Conservation (phyloP, 306 rosid genomes). For the Medicago arabica region DNA sequence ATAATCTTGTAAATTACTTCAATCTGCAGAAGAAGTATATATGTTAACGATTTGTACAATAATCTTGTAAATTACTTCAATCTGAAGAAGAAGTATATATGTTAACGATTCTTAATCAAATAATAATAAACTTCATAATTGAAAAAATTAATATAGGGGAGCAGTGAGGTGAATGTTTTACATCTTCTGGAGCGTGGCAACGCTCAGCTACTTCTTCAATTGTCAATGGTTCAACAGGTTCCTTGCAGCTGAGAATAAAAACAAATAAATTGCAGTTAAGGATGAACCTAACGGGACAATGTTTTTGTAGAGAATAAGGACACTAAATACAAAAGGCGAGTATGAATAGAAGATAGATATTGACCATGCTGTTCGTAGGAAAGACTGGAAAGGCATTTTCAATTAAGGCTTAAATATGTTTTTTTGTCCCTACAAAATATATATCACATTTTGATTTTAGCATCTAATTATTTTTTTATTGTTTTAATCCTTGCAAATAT, state of each 20-base stretch:
- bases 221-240: slow-evolving; percentile 51
- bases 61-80: slow-evolving; percentile 84
- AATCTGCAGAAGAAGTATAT: slow-evolving; percentile 52
- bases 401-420: not conserved
- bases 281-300: not conserved
- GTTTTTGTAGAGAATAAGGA: not conserved
- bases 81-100: slow-evolving; percentile 47
- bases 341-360: not conserved
- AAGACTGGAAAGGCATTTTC: no score
- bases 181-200: slow-evolving; percentile 77
- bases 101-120: not conserved
- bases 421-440: not conserved
- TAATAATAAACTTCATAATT: slow-evolving; percentile 4
- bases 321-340: not conserved
- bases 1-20: slow-evolving; percentile 85
- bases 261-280: slow-evolving; percentile 1
- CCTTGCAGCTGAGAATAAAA: slow-evolving; percentile 54
- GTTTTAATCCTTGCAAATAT: no score
- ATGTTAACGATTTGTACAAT: slow-evolving; percentile 54
- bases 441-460: not conserved
- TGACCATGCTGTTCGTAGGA: not conserved
- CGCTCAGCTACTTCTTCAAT: slow-evolving; percentile 52
- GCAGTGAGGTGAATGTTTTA: slow-evolving; percentile 33
- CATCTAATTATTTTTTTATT: not conserved
- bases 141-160: slow-evolving; percentile 10